Evolutionary conservation across 2,329 filamentous ascomycete species (phyloP).

Genomic region (Cephalotrichum gorgonifer): DNA sequence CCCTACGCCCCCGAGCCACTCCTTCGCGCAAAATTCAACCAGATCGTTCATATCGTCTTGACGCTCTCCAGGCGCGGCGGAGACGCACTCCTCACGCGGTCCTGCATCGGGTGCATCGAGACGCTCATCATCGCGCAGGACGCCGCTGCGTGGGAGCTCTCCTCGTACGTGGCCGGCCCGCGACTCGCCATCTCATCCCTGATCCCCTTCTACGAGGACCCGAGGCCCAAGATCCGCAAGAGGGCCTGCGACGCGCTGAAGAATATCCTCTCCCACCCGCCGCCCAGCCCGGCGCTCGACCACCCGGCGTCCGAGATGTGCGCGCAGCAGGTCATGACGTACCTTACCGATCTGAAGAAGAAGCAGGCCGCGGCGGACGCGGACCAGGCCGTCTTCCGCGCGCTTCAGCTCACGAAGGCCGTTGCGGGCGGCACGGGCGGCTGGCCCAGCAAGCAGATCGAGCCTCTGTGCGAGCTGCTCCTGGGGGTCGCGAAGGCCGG

Average conservation of each 20-base stretch:
- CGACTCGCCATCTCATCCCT: conserved; percentile 80
- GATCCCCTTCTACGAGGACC: conserved; percentile 74
- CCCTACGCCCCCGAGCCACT: conserved; percentile 76
- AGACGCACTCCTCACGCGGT: conserved; percentile 75
- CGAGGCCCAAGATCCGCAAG: conserved; percentile 87
- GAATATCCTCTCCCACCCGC: conserved; percentile 72
- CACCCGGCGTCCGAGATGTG: conserved; percentile 96
- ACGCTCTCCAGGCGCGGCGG: conserved; percentile 76
- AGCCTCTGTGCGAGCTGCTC: conserved; percentile 79
- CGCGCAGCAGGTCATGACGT: conserved; percentile 78
- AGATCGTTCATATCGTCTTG: conserved; percentile 79
- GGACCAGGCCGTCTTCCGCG: conserved; percentile 81
- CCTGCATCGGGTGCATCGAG: conserved; percentile 88
- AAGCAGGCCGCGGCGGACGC: conserved; percentile 54
- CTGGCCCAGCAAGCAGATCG: conserved; percentile 95
- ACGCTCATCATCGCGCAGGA: conserved; percentile 88
- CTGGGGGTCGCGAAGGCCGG: conserved; percentile 80
- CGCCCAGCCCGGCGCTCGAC: conserved; percentile 83
- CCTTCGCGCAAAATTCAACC: conserved; percentile 87
- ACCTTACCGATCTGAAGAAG: conserved; percentile 57
- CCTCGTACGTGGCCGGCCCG: conserved; percentile 73
- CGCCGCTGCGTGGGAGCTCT: conserved; percentile 74
- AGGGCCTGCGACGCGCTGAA: conserved; percentile 81
- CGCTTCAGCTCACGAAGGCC: conserved; percentile 83
- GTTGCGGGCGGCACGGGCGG: conserved; percentile 79